Base-by-base conservation (phyloP, 371 early-diverging fungal genomes). In the Smittium culicis region DNA sequence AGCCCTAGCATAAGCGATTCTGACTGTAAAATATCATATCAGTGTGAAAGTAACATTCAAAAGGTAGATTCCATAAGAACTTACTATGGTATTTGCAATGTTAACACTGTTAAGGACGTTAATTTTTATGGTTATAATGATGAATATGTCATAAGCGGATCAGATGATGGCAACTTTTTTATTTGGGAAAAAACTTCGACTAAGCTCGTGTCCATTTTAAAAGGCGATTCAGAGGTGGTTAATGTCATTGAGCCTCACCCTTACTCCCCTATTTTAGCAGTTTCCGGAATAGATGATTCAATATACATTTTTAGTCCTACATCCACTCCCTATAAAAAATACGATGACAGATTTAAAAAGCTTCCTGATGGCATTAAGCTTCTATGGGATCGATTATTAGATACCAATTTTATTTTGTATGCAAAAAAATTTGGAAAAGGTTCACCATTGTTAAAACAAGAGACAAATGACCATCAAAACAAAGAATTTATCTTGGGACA, bases 91-190 rank as follows among this genome's bases (percentile, higher is more conserved):
- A 80, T 80, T 35, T 64, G 70, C 70, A 72, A 67, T 67, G 45
- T 72, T 1, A 74, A 85, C 75, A 88, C 88, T 0, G 74, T 87
- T 57, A 93, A 93, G 73, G 92, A 91, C 64, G 88, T 86, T 29
- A 86, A 84, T 67, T 90, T 89, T 73, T 83, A 82, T 70, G 88
- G 89, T 0, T 76, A 77, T 0, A 71, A 82, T 45, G 86, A 84
- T 66, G 82, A 82, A 65, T 90, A 85, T 65, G 74, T 92, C 33
- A 81, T 86, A 35, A 87, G 87, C 1, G 92, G 92, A 0, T 86
- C 86, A 0, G 92, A 92, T 68, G 90, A 88, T 69, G 89, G 91
- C 1, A 77, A 80, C 30, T 67, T 86, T 5, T 88, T 85, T 70
- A 73, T 91, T 62, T 92, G 91, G 91, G 83, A 86, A 69, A 85